phyloP scores from a whole-genome alignment of 2,329 filamentous ascomycete species.

The Penicillium aurantiogriseum region DNA sequence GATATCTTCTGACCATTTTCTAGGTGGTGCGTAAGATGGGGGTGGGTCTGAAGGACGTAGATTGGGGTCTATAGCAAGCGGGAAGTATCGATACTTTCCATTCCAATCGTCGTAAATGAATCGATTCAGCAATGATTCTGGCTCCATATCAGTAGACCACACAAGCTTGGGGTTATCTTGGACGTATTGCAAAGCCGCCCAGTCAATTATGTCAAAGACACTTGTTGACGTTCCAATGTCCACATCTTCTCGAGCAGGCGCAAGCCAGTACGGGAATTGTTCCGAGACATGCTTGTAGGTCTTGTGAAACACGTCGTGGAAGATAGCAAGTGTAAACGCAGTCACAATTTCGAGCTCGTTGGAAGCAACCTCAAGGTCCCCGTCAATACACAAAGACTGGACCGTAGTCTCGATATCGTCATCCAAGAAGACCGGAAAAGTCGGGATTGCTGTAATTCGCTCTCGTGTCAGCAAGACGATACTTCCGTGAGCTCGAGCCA shows the following conservation, averaged over 20 bases:
- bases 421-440: constrained; percentile 71
- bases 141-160: constrained; percentile 46
- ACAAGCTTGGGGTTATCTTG: constrained; percentile 40
- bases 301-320: constrained; percentile 87
- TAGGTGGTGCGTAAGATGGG: constrained; percentile 33
- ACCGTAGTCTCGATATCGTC: constrained; percentile 60
- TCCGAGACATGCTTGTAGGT: constrained; percentile 62
- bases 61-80: constrained; percentile 35
- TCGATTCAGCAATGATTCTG: constrained; percentile 45
- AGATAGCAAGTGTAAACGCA: constrained; percentile 71
- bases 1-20: constrained; percentile 61
- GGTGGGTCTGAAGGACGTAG: constrained; percentile 36
- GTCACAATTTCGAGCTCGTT: constrained; percentile 58
- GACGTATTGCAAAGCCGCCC: constrained; percentile 38
- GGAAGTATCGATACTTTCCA: constrained; percentile 60
- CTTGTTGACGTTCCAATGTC: constrained; percentile 5
- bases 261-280: constrained; percentile 80
- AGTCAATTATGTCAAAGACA: constrained; percentile 44
- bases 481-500: constrained; percentile 61
- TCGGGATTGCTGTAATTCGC: constrained; percentile 62
- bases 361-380: constrained; percentile 35
- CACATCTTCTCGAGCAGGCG: constrained; percentile 50
- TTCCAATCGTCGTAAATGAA: constrained; percentile 59
- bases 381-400: constrained; percentile 47
- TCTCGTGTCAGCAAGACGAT: constrained; percentile 70